Evolutionary conservation across 192 early-diverging fungal genomes (phyloP), one percentile per base, ranked within the genome.

Genomic region (Coemansia guatemalensis): DNA sequence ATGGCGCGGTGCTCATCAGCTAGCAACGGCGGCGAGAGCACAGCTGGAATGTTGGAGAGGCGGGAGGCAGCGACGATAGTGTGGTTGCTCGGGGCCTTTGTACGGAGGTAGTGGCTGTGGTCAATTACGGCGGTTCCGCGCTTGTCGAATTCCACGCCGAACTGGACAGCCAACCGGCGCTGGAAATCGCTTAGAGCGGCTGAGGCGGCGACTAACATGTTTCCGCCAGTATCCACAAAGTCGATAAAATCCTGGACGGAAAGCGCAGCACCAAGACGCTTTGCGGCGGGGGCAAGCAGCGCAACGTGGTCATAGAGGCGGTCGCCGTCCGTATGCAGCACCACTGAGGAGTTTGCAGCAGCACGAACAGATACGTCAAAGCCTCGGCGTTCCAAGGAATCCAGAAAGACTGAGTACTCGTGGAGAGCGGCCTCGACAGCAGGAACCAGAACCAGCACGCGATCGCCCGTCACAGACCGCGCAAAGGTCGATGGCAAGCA

Each of bases 151-250:
- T 92, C 91, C 20, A 93, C 87, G 53, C 91, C 92, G 67, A 97
- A 93, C 68, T 98, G 96, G 64, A 85, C 82, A n/a, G 87, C 89
- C 41, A 99, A 82, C 61, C 93, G 92, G 12, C 93, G 87, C 5
- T 92, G 59, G 7, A 84, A 73, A 32, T 90, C 90, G 5, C 85
- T 83, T 20, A 90, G 60, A 48, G 88, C 83, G 29, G 84, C 68
- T 8, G 87, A 85, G 1, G 84, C 88, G 4, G 88, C 91, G 12
- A 95, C 54, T 5, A 99, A 41, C 29, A 97, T 71, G 71, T 97
- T 99, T 21, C 96, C 97, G 32, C 95, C 96, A 24, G 87, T 83
- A 53, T 95, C 88, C 44, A 97, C 85, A 72, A 95, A 99, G 51
- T 92, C 84, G 39, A 95, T 75, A 18, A 99, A 75, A 35, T 85